These are phyloP conservation scores for Phanerochaete carnosa DNA, from an alignment of 768 basidiomycete species.

Conservation along the genomic window DNA sequence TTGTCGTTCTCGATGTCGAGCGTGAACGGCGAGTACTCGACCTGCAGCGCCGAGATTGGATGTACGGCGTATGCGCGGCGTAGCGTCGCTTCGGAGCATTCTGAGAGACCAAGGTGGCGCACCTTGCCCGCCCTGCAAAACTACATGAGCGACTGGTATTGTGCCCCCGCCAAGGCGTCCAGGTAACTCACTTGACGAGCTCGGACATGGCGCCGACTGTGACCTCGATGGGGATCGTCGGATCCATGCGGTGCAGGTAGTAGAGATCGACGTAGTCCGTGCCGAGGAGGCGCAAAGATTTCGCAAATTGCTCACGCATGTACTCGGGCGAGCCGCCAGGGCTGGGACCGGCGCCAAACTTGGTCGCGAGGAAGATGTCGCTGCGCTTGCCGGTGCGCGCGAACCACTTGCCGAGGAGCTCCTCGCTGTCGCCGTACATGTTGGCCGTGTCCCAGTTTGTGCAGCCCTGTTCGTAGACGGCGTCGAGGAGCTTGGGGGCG, in stretches of 20 bases:
- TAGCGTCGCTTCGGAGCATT: conserved; percentile 19
- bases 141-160: not conserved
- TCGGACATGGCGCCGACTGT: conserved; percentile 7
- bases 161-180: not conserved
- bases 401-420: conserved; percentile 46
- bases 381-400: conserved; percentile 47
- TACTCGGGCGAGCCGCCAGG: conserved; percentile 40
- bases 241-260: conserved; percentile 34
- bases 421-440: conserved; percentile 40
- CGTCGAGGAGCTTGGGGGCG: conserved; percentile 37
- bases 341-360: conserved; percentile 39
- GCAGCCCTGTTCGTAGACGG: conserved; percentile 36
- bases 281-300: conserved; percentile 35
- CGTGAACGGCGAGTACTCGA: conserved; percentile 41
- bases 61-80: conserved; percentile 35
- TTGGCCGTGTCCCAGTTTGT: conserved; percentile 48
- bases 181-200: conserved; percentile 3
- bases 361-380: conserved; percentile 61
- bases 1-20: conserved; percentile 38
- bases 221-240: conserved; percentile 23
- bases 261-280: conserved; percentile 37
- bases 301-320: conserved; percentile 33
- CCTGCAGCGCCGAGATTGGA: conserved; percentile 40
- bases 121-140: conserved; percentile 24
- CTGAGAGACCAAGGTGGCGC: conserved; percentile 27